Percentiles rank a stretch among this genome's conserved stretches.
phyloP scores from a whole-genome alignment of 768 basidiomycete genomes.

The Mycena capillaripes region DNA sequence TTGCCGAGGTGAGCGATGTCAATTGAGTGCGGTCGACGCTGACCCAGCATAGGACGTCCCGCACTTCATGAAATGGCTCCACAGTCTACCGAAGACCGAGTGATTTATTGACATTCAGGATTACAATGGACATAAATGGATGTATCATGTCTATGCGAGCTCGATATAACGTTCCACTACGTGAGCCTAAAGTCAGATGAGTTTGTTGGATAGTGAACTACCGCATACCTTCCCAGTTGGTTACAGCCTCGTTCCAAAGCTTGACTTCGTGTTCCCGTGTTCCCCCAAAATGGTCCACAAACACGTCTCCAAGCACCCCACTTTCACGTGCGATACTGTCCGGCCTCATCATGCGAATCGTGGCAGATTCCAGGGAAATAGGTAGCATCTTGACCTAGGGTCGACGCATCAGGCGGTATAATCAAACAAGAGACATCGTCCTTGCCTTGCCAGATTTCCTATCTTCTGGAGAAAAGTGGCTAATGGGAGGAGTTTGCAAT shows the following conservation, averaged over 20 bases:
- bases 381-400: slow-evolving; percentile 81
- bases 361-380: slow-evolving; percentile 83
- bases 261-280: slow-evolving; percentile 94
- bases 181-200: slow-evolving; percentile 26
- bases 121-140: neutral
- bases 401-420: slow-evolving; percentile 36
- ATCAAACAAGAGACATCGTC: neutral
- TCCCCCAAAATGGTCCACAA: slow-evolving; percentile 95
- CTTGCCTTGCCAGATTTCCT: slow-evolving; percentile 68
- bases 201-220: slow-evolving; percentile 17
- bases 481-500: slow-evolving; percentile 80
- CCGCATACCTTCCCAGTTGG: slow-evolving; percentile 90
- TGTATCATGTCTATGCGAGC: slow-evolving; percentile 65
- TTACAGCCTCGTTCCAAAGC: slow-evolving; percentile 90
- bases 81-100: slow-evolving; percentile 44
- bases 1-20: slow-evolving; percentile 64
- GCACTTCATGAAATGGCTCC: slow-evolving; percentile 79
- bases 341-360: slow-evolving; percentile 81
- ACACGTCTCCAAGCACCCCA: slow-evolving; percentile 83
- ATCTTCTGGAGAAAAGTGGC: slow-evolving; percentile 67
- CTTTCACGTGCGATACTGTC: slow-evolving; percentile 86
- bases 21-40: neutral
- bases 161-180: slow-evolving; percentile 90
- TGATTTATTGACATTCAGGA: neutral
- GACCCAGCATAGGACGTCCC: slow-evolving; percentile 70